These are phyloP conservation scores for Tricholoma sp. DNA, from an alignment of 768 basidiomycete genomes.

Conservation along the genomic window DNA sequence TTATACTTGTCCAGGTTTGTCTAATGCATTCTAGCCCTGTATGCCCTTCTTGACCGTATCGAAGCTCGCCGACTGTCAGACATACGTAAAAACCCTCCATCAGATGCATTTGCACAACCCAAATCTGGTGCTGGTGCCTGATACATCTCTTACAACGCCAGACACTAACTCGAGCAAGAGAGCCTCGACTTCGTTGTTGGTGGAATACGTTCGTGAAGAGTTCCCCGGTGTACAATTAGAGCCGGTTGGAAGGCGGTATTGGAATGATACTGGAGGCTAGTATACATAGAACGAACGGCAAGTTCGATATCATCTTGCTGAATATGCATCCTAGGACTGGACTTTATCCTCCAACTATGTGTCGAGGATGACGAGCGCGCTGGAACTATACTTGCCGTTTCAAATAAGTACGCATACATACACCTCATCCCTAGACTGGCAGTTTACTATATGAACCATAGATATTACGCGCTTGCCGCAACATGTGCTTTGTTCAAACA, in stretches of 20 bases:
- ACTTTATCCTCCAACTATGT: constrained; percentile 73
- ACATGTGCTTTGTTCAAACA: constrained; percentile 85
- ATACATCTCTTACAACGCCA: constrained; percentile 65
- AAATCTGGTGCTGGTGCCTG: constrained; percentile 68
- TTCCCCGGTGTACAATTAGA: constrained; percentile 66
- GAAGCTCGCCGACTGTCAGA: constrained; percentile 80
- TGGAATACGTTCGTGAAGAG: constrained; percentile 69
- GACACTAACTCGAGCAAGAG: constrained; percentile 47
- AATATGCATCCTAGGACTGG: constrained; percentile 48
- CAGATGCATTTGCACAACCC: constrained; percentile 80
- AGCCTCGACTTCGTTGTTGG: constrained; percentile 52
- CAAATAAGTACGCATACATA: constrained; percentile 68
- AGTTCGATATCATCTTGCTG: not conserved
- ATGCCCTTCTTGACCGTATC: not conserved
- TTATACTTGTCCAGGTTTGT: constrained; percentile 66
- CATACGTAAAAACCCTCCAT: constrained; percentile 84
- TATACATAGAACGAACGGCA: not conserved
- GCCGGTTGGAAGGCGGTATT: constrained; percentile 71
- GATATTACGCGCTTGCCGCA: constrained; percentile 88
- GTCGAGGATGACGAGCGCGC: constrained; percentile 80
- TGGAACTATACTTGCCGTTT: constrained; percentile 70
- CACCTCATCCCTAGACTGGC: constrained; percentile 6
- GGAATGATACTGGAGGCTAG: constrained; percentile 77
- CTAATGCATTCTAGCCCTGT: not conserved
- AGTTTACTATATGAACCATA: constrained; percentile 23